phyloP scores from a whole-genome alignment of 352 stramenopile species.

The Phytophthora capsici region DNA sequence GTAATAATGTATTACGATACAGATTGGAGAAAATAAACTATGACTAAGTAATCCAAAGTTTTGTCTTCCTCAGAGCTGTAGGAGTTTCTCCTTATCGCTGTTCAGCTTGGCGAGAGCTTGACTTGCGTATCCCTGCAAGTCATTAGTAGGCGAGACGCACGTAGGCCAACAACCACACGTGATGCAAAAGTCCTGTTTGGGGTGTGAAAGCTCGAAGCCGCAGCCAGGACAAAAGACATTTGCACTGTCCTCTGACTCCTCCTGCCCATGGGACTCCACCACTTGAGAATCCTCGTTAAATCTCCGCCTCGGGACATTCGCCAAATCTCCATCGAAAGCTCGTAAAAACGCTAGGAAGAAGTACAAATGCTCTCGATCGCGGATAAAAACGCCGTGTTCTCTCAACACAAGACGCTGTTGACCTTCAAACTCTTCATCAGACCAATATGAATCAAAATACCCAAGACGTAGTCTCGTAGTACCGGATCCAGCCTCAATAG shows the following conservation, averaged over 20 bases:
- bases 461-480: slow-evolving; percentile 72
- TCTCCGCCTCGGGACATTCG: slow-evolving; percentile 48
- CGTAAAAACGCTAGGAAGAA: slow-evolving; percentile 71
- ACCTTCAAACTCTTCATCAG: slow-evolving; percentile 43
- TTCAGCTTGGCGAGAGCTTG: slow-evolving; percentile 52
- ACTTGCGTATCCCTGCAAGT: slow-evolving; percentile 55
- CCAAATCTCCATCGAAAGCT: slow-evolving; percentile 57
- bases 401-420: slow-evolving; percentile 40
- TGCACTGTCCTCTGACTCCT: slow-evolving; percentile 34
- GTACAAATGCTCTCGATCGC: slow-evolving; percentile 72
- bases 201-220: slow-evolving; percentile 50
- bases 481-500: slow-evolving; percentile 86
- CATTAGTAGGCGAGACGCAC: slow-evolving; percentile 57
- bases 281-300: slow-evolving; percentile 23
- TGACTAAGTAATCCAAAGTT: too few relatives aligned
- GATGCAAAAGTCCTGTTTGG: slow-evolving; percentile 56
- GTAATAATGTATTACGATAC: too few relatives aligned
- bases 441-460: slow-evolving; percentile 63
- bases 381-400: slow-evolving; percentile 59
- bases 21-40: too few relatives aligned
- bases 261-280: slow-evolving; percentile 47
- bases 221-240: slow-evolving; percentile 66
- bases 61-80: slow-evolving; percentile 3
- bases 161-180: slow-evolving; percentile 79
- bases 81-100: slow-evolving; percentile 34